Evolutionary conservation across 495 filamentous ascomycete species (phyloP).

Genomic region (Aspergillus panamensis): DNA sequence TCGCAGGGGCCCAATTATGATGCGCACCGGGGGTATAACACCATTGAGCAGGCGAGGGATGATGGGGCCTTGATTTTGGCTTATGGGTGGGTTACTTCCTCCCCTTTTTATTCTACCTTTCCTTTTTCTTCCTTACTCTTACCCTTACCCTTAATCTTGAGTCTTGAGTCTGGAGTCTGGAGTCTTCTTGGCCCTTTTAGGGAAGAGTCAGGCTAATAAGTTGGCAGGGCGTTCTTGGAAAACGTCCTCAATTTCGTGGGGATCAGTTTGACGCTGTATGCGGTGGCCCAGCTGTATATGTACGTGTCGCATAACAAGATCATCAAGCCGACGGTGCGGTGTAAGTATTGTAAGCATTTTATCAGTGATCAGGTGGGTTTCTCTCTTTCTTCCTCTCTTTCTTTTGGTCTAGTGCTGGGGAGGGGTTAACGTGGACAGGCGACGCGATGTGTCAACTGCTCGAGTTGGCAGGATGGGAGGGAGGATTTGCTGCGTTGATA

Average conservation of each 20-base stretch:
- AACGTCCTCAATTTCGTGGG: constrained; percentile 62
- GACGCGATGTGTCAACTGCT: constrained; percentile 65
- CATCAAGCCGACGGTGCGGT: constrained; percentile 67
- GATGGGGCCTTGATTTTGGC: constrained; percentile 71
- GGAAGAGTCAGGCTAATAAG: too few species aligned
- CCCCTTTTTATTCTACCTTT: too few species aligned
- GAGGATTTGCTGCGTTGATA: constrained; percentile 45
- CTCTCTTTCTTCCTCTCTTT: neutral
- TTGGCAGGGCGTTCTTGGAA: constrained; percentile 62
- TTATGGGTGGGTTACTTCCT: constrained; percentile 53
- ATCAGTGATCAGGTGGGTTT: constrained; percentile 60
- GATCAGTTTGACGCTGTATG: constrained; percentile 63
- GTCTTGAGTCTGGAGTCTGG: too few species aligned
- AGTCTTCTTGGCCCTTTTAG: too few species aligned
- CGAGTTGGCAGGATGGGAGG: constrained; percentile 74
- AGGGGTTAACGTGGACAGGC: constrained; percentile 38
- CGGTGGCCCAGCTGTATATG: constrained; percentile 63
- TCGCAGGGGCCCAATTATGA: constrained; percentile 50
- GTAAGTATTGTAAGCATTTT: constrained; percentile 66
- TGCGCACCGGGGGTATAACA: constrained; percentile 57
- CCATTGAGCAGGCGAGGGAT: constrained; percentile 59
- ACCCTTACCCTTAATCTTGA: neutral
- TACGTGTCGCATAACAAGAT: constrained; percentile 59
- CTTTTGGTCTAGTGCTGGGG: neutral
- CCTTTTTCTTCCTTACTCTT: neutral